These are phyloP conservation scores for Linnemannia zychae DNA, from an alignment of 192 early-diverging fungal genomes.

Conservation along the genomic window DNA sequence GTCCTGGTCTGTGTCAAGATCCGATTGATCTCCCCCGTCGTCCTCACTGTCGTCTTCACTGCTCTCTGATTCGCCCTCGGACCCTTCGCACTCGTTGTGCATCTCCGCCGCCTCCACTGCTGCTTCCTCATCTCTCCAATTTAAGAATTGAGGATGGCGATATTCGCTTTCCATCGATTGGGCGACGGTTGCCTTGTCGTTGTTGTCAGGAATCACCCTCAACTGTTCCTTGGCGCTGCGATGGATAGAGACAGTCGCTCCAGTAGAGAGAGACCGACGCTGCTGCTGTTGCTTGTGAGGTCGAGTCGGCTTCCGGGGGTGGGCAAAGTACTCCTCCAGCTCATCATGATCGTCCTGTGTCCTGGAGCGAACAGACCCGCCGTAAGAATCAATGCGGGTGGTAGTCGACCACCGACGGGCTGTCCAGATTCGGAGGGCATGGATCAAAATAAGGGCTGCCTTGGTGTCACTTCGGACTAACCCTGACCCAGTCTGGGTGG, in stretches of 20 bases:
- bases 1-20: neutral
- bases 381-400: neutral
- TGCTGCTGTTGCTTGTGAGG: neutral
- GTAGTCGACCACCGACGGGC: conserved; percentile 43
- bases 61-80: neutral
- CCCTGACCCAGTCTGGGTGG: conserved; percentile 30
- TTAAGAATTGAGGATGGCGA: conserved; percentile 16
- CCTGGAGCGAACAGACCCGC: conserved; percentile 13
- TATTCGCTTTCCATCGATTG: conserved; percentile 46
- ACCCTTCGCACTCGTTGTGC: neutral
- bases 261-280: neutral
- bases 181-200: neutral
- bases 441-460: conserved; percentile 35
- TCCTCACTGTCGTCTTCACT: neutral
- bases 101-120: neutral
- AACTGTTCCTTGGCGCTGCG: neutral
- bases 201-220: neutral
- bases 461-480: conserved; percentile 44
- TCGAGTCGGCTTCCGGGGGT: conserved; percentile 18
- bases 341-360: conserved; percentile 34
- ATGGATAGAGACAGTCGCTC: conserved; percentile 16
- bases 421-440: conserved; percentile 51
- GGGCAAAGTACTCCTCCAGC: conserved; percentile 54
- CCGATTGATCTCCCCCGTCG: conserved; percentile 4
- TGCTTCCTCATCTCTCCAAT: neutral